Base-by-base conservation (phyloP, 2,329 filamentous ascomycete species). In the Trichoderma sp. region DNA sequence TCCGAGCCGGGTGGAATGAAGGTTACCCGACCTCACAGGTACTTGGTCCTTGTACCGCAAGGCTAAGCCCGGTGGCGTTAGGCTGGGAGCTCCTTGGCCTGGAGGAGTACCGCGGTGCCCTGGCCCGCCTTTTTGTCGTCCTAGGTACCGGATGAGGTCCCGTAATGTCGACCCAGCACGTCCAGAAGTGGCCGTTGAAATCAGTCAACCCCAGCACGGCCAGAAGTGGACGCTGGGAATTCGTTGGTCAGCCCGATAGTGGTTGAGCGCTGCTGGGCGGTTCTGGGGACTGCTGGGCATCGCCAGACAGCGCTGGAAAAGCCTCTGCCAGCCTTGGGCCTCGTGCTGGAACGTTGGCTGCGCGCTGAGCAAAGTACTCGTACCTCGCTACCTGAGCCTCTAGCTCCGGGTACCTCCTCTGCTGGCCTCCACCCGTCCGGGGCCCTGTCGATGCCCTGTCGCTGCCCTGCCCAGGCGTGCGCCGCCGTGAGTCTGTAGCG, bases 341-440 rank as follows among this genome's bases (percentile, higher is more conserved):
- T 45, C 18, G 16, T 45, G 41, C 41, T 45, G 41, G 16, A 45
- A 45, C 41, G 41, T 16, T 62, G 12, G 16, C 14, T 31, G 31
- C 29, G 11, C 14, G 18, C 31, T 7, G 29, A 21, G 8, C 16
- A 31, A 27, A n/a, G 29, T 24, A n/a, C 50, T 24, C 21, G 31
- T 45, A 66, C 50, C 50, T 56, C 50, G 38, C 27, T 69, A 41
- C 73, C 64, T 75, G 21, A 33, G 31, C 62, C 59, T 38, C 27
- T 75, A 75, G 74, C 74, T 75, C 50, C 74, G 74, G 74, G 74
- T 71, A 71, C 74, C 73, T 75, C 74, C 45, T 75, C 59, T 60
- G 59, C 68, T 63, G 41, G 50, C 53, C 64, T 63, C 72, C 72
- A 68, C 72, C 56, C 24, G 50, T 27, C 56, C 29, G 35, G 66